A percentile compares a stretch with the other conserved stretches of the same genome.
These are phyloP conservation scores for Chytriomyces sp. DNA, from an alignment of 192 early-diverging fungal genomes.

Conservation along the genomic window DNA sequence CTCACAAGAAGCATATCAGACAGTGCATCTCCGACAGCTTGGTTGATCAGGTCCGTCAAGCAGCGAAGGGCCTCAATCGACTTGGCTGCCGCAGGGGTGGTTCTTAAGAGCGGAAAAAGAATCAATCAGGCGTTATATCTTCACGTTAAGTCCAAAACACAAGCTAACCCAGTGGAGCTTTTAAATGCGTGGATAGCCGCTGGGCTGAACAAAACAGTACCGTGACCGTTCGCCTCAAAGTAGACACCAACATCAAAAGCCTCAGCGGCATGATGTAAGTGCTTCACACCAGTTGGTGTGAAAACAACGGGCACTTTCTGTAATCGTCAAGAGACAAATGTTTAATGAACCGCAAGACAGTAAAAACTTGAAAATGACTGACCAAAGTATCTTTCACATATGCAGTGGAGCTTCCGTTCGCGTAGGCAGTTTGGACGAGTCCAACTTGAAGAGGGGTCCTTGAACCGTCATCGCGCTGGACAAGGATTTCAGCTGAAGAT, in stretches of 20 bases:
- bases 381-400: conserved; percentile 90
- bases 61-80: conserved; percentile 81
- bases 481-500: conserved; percentile 73
- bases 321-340: background rate
- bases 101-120: conserved; percentile 35
- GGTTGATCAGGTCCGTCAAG: conserved; percentile 95
- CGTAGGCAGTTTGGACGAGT: conserved; percentile 99
- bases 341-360: background rate
- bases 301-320: conserved; percentile 93
- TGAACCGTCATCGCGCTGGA: conserved; percentile 39
- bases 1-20: conserved; percentile 87
- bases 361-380: conserved; percentile 26
- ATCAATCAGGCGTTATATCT: background rate
- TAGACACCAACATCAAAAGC: conserved; percentile 98
- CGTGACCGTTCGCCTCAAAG: conserved; percentile 99
- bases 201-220: conserved; percentile 94
- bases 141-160: background rate
- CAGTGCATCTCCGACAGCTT: conserved; percentile 97
- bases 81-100: conserved; percentile 73
- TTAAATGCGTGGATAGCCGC: conserved; percentile 77
- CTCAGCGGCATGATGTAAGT: conserved; percentile 97
- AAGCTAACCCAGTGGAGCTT: conserved; percentile 60
- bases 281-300: conserved; percentile 97
- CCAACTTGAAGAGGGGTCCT: conserved; percentile 76
- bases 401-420: conserved; percentile 94